Evolutionary conservation across 1,284 basidiomycete species (phyloP), one percentile per base, ranked within the genome.

Genomic region (Baeospora myosura): DNA sequence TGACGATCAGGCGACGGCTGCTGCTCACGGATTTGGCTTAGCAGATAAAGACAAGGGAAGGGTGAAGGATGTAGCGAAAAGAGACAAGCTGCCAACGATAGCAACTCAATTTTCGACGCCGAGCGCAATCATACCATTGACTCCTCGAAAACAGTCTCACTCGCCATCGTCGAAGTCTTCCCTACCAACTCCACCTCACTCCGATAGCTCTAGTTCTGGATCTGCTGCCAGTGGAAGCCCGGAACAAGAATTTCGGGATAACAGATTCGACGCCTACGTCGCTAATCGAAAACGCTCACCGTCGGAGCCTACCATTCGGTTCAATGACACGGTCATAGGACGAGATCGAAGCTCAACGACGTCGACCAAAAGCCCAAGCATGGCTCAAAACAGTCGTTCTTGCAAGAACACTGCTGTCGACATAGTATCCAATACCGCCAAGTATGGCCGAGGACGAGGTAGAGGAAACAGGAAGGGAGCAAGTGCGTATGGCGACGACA

Each of bases 1-100:
- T 2, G 56, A 60, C n/a, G 48, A 57, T 11, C 50, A 48, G 18
- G 61, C 61, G 4, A 59, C 61, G 18, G 46, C 54, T 24, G 4
- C 20, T 10, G 10, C 10, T n/a, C 23, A 14, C 20, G 35, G 23
- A 23, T 5, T 21, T 8, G n/a, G n/a, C 8, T 14, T 14, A 28
- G 34, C 14, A 22, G 21, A 17, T n/a, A 20, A 6, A 20, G 7
- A n/a, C 34, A 36, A 36, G 7, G 21, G 22, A 6, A 8, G 16
- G n/a, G 5, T 12, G 21, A n/a, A n/a, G n/a, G n/a, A n/a, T n/a
- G n/a, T n/a, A n/a, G n/a, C n/a, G n/a, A 39, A 39, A 18, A 40
- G 32, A 26, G 39, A 31, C 5, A n/a, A 29, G 11, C 10, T 5
- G 29, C 39, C 39, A 4, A 31, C 39, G 17, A 20, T 40, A 10